A percentile compares a stretch with the other conserved stretches of the same genome.
phyloP scores from a whole-genome alignment of 169 alveolate genomes.

The Plasmodium malariae region DNA sequence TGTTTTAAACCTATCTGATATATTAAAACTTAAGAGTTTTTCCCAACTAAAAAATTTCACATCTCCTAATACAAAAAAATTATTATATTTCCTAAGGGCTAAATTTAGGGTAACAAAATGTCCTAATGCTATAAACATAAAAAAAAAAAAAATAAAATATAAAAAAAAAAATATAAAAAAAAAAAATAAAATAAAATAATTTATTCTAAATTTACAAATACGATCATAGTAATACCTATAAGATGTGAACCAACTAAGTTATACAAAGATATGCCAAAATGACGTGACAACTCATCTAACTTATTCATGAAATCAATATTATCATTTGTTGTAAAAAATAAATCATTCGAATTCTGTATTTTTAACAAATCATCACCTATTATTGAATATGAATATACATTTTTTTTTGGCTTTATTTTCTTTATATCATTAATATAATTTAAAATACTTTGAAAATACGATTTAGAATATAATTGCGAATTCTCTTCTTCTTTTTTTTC shows the following conservation, averaged over 20 bases:
- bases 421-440: no score
- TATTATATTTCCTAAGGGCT: slow-evolving; percentile 20
- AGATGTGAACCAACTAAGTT: slow-evolving; percentile 41
- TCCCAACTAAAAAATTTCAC: slow-evolving; percentile 19
- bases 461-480: not conserved
- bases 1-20: slow-evolving; percentile 35
- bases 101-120: slow-evolving; percentile 17
- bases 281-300: slow-evolving; percentile 19
- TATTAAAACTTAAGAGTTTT: slow-evolving; percentile 16
- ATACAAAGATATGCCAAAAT: slow-evolving; percentile 16
- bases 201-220: no score
- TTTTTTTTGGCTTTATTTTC: no score
- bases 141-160: no score
- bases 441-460: not conserved
- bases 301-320: slow-evolving; percentile 19
- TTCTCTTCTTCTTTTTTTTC: not conserved
- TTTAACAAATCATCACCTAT: not conserved
- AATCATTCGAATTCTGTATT: slow-evolving; percentile 1
- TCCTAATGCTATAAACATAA: slow-evolving; percentile 28
- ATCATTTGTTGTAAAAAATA: slow-evolving; percentile 27
- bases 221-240: no score
- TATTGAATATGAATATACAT: not conserved
- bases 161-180: no score
- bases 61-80: slow-evolving; percentile 24
- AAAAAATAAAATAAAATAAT: no score